Percentiles rank a stretch among this genome's conserved stretches.
phyloP scores from a whole-genome alignment of 208 protist species.

The Wallacemonas rigidus region DNA sequence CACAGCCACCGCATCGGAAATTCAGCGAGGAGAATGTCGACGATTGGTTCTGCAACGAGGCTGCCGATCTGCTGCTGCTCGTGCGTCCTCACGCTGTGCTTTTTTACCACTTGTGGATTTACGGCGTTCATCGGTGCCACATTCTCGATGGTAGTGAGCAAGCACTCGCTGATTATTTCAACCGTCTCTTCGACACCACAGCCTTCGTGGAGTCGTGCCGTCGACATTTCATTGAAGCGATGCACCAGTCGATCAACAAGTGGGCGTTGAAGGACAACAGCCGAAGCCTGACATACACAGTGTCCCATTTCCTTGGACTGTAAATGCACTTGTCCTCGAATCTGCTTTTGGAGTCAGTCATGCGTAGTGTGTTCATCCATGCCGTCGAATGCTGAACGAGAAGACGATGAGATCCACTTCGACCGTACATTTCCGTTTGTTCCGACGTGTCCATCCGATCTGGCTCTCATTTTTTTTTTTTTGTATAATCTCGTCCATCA shows the following conservation, averaged over 20 bases:
- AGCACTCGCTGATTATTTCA: constrained; percentile 40
- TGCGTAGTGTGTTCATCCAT: too few relatives aligned
- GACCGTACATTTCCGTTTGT: too few relatives aligned
- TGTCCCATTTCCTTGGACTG: constrained; percentile 34
- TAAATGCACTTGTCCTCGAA: constrained; percentile 23
- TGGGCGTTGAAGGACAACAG: constrained; percentile 52
- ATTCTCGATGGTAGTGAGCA: constrained; percentile 32
- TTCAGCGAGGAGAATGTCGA: constrained; percentile 14
- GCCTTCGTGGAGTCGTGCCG: constrained; percentile 33
- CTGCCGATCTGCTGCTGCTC: constrained; percentile 70
- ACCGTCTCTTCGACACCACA: constrained; percentile 53
- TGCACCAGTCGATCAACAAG: constrained; percentile 54
- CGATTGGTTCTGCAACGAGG: constrained; percentile 59
- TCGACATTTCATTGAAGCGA: constrained; percentile 43
- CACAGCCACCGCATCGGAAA: too few relatives aligned
- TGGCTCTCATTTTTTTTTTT: constrained; percentile 2
- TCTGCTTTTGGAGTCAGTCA: too few relatives aligned
- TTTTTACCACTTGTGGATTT: constrained; percentile 65
- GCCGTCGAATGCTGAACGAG: too few relatives aligned
- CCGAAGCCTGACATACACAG: constrained; percentile 35
- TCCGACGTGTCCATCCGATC: too few relatives aligned
- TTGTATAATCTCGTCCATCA: background rate
- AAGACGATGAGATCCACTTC: too few relatives aligned
- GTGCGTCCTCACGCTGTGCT: constrained; percentile 59
- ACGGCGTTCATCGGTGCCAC: constrained; percentile 47